Conservation (phyloP, 371 early-diverging fungal genomes). For the Mucor velutinosus region DNA sequence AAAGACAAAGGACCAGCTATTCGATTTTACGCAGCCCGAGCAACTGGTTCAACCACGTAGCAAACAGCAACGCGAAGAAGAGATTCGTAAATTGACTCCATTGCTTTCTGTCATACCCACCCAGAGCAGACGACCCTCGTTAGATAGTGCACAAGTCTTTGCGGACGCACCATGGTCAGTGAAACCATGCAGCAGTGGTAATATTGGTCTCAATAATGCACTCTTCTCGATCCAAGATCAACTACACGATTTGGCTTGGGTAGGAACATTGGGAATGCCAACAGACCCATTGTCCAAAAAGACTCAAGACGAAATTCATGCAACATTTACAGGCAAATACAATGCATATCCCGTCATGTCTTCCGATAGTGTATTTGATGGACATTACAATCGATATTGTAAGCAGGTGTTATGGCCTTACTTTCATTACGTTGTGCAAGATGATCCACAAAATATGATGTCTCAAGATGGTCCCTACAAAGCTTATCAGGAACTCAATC, state of each 20-base stretch:
- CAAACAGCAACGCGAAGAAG: constrained; percentile 37
- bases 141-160: constrained; percentile 49
- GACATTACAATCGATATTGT: constrained; percentile 92
- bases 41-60: constrained; percentile 39
- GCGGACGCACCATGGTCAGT: constrained; percentile 65
- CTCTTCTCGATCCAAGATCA: constrained; percentile 66
- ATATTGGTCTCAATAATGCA: constrained; percentile 91
- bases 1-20: constrained; percentile 17
- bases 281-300: constrained; percentile 68
- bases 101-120: constrained; percentile 17
- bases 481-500: constrained; percentile 82
- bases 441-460: constrained; percentile 58
- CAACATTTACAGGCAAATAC: constrained; percentile 61
- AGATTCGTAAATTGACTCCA: constrained; percentile 24
- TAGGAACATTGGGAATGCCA: constrained; percentile 77
- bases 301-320: constrained; percentile 59
- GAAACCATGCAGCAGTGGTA: constrained; percentile 76
- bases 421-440: constrained; percentile 93
- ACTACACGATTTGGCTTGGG: constrained; percentile 66
- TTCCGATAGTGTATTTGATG: constrained; percentile 76
- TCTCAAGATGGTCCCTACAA: constrained; percentile 74
- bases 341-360: constrained; percentile 85
- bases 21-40: constrained; percentile 39
- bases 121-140: constrained; percentile 32
- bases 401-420: constrained; percentile 97